These are phyloP conservation scores for Botryosphaeria dothidea DNA, from an alignment of 2,329 filamentous ascomycete genomes.

Conservation along the genomic window DNA sequence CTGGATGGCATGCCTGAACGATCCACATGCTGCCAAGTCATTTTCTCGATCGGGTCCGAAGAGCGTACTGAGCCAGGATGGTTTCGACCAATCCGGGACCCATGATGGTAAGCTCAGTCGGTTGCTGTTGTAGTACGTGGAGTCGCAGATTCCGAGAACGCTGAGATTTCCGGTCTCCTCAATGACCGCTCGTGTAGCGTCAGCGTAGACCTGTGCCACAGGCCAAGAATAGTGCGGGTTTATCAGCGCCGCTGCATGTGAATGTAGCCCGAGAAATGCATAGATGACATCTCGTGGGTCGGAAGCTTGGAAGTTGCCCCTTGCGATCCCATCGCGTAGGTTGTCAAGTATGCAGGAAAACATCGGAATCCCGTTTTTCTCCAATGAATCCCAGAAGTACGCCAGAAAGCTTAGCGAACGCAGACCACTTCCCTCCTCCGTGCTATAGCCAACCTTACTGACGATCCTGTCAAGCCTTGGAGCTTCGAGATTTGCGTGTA, in stretches of 20 bases:
- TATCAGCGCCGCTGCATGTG: not conserved
- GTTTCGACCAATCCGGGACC: slow-evolving; percentile 3
- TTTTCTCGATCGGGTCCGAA: not conserved
- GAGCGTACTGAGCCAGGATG: not conserved
- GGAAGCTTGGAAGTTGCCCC: not conserved
- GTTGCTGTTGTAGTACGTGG: not conserved
- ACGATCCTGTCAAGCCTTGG: not conserved
- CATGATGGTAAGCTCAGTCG: not conserved
- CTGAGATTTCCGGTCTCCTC: not conserved
- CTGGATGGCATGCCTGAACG: not conserved
- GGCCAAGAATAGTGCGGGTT: not conserved
- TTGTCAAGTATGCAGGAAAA: not conserved
- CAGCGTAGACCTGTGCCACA: not conserved
- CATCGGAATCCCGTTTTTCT: not conserved
- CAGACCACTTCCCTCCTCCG: not conserved
- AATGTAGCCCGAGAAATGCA: not conserved
- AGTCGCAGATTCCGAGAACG: not conserved
- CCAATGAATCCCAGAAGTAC: not conserved
- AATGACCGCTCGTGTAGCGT: not conserved
- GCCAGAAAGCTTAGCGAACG: not conserved
- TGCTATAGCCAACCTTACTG: no score
- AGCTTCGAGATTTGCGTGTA: not conserved
- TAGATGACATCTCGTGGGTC: not conserved
- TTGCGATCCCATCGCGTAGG: not conserved
- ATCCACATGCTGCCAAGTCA: not conserved